Evolutionary conservation across 169 alveolate species (phyloP), one percentile per base, ranked within the genome.

Genomic region (Miamiensis avidus): DNA sequence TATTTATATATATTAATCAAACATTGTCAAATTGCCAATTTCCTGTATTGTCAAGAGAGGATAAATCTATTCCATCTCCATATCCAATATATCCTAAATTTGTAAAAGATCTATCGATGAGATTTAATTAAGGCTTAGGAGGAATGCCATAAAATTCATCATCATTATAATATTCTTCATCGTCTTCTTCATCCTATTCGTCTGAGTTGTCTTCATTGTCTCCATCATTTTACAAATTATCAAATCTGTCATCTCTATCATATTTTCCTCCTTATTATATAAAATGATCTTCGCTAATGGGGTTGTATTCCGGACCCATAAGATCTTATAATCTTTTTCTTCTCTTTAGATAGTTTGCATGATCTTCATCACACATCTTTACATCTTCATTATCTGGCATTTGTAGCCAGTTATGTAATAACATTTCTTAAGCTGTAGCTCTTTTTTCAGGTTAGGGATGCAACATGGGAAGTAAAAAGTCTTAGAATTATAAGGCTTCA

Each of bases 391-490:
- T 49, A 20, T 49, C 69, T 49, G 4, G 26, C 4, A 20, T 11
- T 20, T 65, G 75, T 6, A 86, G 26, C 90, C 90, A 86, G 27
- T 75, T 75, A 29, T 79, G 84, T 11, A 49, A 65, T 16, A 86
- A 34, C 76, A 82, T 75, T 75, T 86, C 30, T 31, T 86, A 0
- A 28, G 90, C 90, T 49, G 90, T 86, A 25, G 86, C 64, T 65
- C 90, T 81, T 27, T 64, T 74, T 32, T 86, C 90, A 65, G 94
- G 94, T 78, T 65, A 89, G 82, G 82, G 92, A 93, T 89, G 92
- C 73, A 96, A 91, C 98, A 95, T 97, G 15, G 97, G 97, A 81
- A 95, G 82, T 92, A 97, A 85, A 88, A 97, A 97, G 82, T 94
- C 89, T 34, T 96, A 82, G 31, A 97, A 86, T 29, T 93, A 94